These are phyloP conservation scores for Chrysopogon serrulatus DNA, from an alignment of 176 grass and related monocot genomes.

Conservation along the genomic window DNA sequence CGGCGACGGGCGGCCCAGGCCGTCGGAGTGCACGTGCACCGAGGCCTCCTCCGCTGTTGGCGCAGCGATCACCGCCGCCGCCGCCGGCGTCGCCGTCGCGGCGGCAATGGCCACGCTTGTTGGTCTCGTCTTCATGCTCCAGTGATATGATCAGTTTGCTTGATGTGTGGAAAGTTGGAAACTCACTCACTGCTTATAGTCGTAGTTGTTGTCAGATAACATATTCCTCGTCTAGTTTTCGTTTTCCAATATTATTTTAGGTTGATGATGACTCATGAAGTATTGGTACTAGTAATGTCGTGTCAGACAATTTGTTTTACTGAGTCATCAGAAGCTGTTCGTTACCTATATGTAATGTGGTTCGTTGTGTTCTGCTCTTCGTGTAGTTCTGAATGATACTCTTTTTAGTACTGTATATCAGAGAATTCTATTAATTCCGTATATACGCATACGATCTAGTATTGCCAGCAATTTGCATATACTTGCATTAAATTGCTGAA, in stretches of 20 bases:
- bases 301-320: background rate
- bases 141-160: slow-evolving; percentile 14
- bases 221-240: background rate
- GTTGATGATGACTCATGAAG: background rate
- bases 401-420: background rate
- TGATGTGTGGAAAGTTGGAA: background rate
- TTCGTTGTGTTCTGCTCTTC: background rate
- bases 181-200: background rate
- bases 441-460: too few species aligned
- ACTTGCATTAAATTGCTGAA: too few species aligned
- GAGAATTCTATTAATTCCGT: background rate
- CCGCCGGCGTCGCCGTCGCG: background rate
- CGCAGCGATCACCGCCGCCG: background rate
- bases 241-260: background rate
- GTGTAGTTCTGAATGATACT: background rate
- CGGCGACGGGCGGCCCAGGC: background rate
- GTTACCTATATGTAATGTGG: background rate
- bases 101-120: background rate
- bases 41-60: background rate
- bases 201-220: background rate
- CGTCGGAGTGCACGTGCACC: background rate
- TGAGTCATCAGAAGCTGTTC: background rate
- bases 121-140: background rate
- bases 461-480: too few species aligned
- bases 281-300: background rate